Conservation (phyloP, 2,329 filamentous ascomycete species). For the Domatiomyces globalis region DNA sequence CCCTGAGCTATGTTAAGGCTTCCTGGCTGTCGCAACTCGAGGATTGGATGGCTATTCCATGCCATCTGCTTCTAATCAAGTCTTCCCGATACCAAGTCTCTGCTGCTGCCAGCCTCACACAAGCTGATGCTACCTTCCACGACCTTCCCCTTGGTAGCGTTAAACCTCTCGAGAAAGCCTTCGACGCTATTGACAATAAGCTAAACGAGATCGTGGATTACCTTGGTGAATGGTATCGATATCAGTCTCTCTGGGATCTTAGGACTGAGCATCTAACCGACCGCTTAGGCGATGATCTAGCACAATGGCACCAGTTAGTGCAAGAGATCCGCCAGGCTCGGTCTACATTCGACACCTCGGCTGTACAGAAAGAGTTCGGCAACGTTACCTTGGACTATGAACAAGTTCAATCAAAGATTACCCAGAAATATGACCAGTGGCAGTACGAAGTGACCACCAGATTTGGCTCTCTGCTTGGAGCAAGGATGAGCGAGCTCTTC, state of each 20-base stretch:
- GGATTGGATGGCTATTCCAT: slow-evolving; percentile 83
- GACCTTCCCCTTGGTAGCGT: slow-evolving; percentile 75
- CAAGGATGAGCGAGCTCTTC: slow-evolving; percentile 82
- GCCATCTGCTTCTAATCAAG: slow-evolving; percentile 86
- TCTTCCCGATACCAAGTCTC: slow-evolving; percentile 89
- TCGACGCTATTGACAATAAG: slow-evolving; percentile 70
- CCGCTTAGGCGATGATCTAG: slow-evolving; percentile 75
- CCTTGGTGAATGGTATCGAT: slow-evolving; percentile 96
- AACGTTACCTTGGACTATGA: slow-evolving; percentile 95
- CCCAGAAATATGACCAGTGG: slow-evolving; percentile 99
- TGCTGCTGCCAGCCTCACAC: slow-evolving; percentile 44
- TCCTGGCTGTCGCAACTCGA: slow-evolving; percentile 91
- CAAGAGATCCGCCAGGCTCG: slow-evolving; percentile 93
- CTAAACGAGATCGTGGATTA: slow-evolving; percentile 67
- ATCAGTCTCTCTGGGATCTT: slow-evolving; percentile 95
- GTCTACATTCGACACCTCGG: slow-evolving; percentile 92
- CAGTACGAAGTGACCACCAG: slow-evolving; percentile 92
- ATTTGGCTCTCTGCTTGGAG: slow-evolving; percentile 78
- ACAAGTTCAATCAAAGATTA: slow-evolving; percentile 96
- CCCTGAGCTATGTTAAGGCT: slow-evolving; percentile 76
- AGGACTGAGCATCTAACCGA: slow-evolving; percentile 94
- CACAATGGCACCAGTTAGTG: slow-evolving; percentile 86
- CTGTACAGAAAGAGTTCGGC: slow-evolving; percentile 82
- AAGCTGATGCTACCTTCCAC: slow-evolving; percentile 59
- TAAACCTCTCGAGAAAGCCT: slow-evolving; percentile 62